phyloP scores from a whole-genome alignment of 768 basidiomycete species.

The Trametes sanguinea region DNA sequence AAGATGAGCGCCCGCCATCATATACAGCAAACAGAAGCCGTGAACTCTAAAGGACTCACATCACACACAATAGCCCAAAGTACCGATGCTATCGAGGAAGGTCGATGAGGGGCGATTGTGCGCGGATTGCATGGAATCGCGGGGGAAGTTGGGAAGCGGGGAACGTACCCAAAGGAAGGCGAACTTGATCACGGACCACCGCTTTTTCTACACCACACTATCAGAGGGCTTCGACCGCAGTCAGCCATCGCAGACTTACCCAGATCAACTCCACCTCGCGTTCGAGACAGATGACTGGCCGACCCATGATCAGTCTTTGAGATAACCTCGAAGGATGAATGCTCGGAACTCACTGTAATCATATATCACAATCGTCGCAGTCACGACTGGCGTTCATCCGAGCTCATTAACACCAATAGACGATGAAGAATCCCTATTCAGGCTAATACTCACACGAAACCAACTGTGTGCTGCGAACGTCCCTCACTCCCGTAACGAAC shows the following conservation, averaged over 20 bases:
- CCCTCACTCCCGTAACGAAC: conserved; percentile 6
- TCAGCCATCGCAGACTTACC: conserved; percentile 18
- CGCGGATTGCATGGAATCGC: background rate
- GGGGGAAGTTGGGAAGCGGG: background rate
- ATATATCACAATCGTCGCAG: conserved; percentile 27
- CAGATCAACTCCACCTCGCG: conserved; percentile 29
- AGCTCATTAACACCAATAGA: background rate
- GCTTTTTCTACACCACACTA: conserved; percentile 26
- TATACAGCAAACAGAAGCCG: background rate
- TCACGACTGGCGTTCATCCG: conserved; percentile 11
- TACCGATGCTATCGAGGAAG: conserved; percentile 30
- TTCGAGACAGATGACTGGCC: conserved; percentile 25
- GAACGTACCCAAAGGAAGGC: conserved; percentile 33
- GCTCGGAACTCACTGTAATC: conserved; percentile 23
- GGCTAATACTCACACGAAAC: conserved; percentile 10
- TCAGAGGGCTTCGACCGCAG: background rate
- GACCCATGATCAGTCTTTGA: background rate
- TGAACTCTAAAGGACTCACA: conserved; percentile 22
- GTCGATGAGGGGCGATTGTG: background rate
- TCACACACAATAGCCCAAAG: conserved; percentile 31
- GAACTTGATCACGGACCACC: conserved; percentile 34
- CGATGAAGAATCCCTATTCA: background rate
- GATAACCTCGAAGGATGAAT: background rate
- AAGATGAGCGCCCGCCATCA: background rate
- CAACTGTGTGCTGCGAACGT: conserved; percentile 15